Base-by-base conservation (phyloP, 2,329 filamentous ascomycete genomes). In the Aphanoascus verrucosus region DNA sequence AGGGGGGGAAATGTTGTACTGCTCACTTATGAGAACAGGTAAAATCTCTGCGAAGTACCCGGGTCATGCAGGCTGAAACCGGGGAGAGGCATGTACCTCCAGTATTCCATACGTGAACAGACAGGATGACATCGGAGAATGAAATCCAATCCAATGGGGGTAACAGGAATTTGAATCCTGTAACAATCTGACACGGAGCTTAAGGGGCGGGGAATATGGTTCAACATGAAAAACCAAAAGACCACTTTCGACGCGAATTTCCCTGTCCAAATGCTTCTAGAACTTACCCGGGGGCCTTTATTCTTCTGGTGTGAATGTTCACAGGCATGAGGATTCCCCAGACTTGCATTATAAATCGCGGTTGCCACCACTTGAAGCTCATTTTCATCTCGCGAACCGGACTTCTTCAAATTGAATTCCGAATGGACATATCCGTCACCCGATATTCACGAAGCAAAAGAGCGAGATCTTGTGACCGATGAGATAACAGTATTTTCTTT, bases 111-210 rank as follows among this genome's bases (percentile, higher is more conserved):
- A 3, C 23, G 7, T 34, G 23, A 19, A 23, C 14, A 42, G 40
- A 42, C 14, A 42, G 40, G 19, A 17, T 42, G 35, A 37, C n/a
- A 12, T 12, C 15, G 35, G 5, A 49, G 19, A 20, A 17, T 9
- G 5, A 11, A 31, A 19, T n/a, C 28, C 34, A 50, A 43, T 34
- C 38, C 38, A 32, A 43, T 41, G 42, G 7, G 34, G 38, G 48
- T 23, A 50, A 40, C 23, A 19, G 14, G 38, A 31, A n/a, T 43
- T 20, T 42, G 48, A 34, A 43, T 50, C 17, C 38, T 50, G 48
- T 50, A 50, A 50, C 48, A 50, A 42, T 34, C 48, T 50, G 48
- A 50, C 40, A 49, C 47, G 47, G 23, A 35, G 41, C 20, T 11
- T 20, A 12, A 43, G n/a, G 19, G n/a, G 23, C 23, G 23, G 35